Percentiles rank a stretch among this genome's conserved stretches.
Conservation (phyloP, 768 basidiomycete species). For the Suillus sp. region DNA sequence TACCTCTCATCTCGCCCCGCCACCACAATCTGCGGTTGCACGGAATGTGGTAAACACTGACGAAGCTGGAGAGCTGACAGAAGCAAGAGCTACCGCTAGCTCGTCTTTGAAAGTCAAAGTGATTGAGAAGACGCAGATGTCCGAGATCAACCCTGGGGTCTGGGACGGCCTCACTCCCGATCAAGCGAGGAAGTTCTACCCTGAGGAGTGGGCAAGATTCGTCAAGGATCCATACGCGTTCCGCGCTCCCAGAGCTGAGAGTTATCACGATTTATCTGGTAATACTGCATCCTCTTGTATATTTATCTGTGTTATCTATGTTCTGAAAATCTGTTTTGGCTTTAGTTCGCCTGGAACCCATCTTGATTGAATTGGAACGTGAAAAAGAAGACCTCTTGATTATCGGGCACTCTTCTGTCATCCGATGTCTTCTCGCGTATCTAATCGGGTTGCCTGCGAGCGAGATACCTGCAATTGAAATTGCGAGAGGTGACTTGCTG, state of each 20-base stretch:
- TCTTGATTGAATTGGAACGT: constrained; percentile 91
- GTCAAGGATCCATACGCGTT: constrained; percentile 91
- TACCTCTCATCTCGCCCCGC: not conserved
- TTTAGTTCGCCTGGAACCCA: constrained; percentile 91
- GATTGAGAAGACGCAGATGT: constrained; percentile 94
- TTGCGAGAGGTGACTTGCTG: constrained; percentile 94
- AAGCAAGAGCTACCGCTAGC: constrained; percentile 11
- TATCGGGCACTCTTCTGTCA: constrained; percentile 96
- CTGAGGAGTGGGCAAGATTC: constrained; percentile 93
- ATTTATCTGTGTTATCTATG: constrained; percentile 6
- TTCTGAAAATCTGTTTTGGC: constrained; percentile 5
- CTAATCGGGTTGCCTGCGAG: constrained; percentile 92
- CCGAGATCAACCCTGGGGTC: constrained; percentile 96
- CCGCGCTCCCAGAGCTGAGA: constrained; percentile 91
- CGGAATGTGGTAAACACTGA: constrained; percentile 9
- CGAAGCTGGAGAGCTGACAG: not conserved
- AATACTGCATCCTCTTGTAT: constrained; percentile 20
- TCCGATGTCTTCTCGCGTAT: constrained; percentile 92
- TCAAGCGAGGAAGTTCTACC: constrained; percentile 86
- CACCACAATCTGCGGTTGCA: constrained; percentile 3
- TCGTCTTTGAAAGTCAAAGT: constrained; percentile 67
- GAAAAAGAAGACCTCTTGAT: constrained; percentile 94
- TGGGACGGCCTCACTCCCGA: constrained; percentile 96
- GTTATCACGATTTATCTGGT: constrained; percentile 95
- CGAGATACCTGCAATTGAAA: constrained; percentile 97